Evolutionary conservation across 2,329 filamentous ascomycete species (phyloP).

Genomic region (Paraphaeosphaeria sporulosa): DNA sequence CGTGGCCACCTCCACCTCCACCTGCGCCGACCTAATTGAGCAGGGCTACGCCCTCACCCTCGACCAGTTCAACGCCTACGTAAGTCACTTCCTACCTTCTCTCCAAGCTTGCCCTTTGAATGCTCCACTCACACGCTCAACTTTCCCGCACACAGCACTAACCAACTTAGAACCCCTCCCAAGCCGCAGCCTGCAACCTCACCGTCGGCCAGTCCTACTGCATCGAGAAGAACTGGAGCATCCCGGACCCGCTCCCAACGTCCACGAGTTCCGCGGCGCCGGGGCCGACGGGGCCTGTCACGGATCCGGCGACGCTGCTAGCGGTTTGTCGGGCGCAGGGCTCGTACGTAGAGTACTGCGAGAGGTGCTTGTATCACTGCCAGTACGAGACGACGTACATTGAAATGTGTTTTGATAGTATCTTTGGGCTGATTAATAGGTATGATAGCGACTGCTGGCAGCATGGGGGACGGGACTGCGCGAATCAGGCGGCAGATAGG

Average conservation of each 20-base stretch:
- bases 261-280: not conserved
- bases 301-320: not conserved
- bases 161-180: constrained; percentile 7
- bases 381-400: not conserved
- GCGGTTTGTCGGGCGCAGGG: constrained; percentile 1
- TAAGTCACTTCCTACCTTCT: not conserved
- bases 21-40: not conserved
- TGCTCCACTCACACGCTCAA: too few relatives aligned
- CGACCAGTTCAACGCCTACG: constrained; percentile 7
- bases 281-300: not conserved
- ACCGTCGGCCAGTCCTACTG: constrained; percentile 10
- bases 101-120: not conserved
- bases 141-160: not conserved
- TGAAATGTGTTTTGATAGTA: constrained; percentile 1
- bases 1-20: not conserved
- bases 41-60: not conserved
- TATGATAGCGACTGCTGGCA: constrained; percentile 14
- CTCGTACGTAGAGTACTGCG: not conserved
- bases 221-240: constrained; percentile 9
- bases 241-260: not conserved
- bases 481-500: constrained; percentile 5
- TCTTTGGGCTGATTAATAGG: constrained; percentile 2
- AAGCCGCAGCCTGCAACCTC: constrained; percentile 7
- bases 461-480: constrained; percentile 7
- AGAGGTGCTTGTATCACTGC: not conserved